Evolutionary conservation across 768 basidiomycete species (phyloP).

Genomic region (Coprinopsis strossmayeri): DNA sequence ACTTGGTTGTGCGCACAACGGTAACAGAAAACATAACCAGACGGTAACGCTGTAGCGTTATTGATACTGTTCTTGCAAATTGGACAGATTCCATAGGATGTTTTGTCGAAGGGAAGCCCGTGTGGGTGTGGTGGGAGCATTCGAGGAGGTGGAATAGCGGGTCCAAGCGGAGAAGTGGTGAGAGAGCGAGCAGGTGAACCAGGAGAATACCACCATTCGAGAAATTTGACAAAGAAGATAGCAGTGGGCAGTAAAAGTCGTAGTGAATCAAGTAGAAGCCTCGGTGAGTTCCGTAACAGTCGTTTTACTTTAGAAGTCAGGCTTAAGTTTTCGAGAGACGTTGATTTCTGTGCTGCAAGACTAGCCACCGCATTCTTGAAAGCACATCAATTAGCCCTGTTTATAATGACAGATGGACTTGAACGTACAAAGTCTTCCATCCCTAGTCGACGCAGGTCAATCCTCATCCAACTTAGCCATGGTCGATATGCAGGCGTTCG

Average conservation of each 20-base stretch:
- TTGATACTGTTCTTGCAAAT: conserved; percentile 66
- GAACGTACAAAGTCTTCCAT: conserved; percentile 69
- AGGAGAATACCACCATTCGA: conserved; percentile 99
- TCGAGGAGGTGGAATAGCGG: conserved; percentile 69
- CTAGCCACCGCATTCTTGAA: conserved; percentile 34
- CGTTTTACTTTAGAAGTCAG: conserved; percentile 37
- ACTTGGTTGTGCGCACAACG: conserved; percentile 84
- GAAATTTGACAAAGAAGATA: conserved; percentile 93
- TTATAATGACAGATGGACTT: neutral
- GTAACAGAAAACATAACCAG: conserved; percentile 94
- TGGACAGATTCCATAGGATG: conserved; percentile 77
- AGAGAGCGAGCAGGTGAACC: conserved; percentile 78
- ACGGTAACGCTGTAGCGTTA: conserved; percentile 87
- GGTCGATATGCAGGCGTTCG: conserved; percentile 82
- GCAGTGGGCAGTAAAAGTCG: conserved; percentile 76
- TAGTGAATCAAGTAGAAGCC: conserved; percentile 67
- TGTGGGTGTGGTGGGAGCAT: conserved; percentile 71
- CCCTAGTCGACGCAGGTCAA: conserved; percentile 75
- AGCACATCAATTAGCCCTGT: neutral
- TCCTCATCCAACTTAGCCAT: conserved; percentile 82
- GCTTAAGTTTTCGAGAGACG: conserved; percentile 26
- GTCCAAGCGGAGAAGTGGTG: conserved; percentile 55
- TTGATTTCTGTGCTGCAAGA: conserved; percentile 23
- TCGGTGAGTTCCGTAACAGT: conserved; percentile 48
- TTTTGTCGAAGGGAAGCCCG: conserved; percentile 56